These are phyloP conservation scores for Wickerhamiella pararugosa DNA, from an alignment of 1,139 yeast species.

Conservation along the genomic window DNA sequence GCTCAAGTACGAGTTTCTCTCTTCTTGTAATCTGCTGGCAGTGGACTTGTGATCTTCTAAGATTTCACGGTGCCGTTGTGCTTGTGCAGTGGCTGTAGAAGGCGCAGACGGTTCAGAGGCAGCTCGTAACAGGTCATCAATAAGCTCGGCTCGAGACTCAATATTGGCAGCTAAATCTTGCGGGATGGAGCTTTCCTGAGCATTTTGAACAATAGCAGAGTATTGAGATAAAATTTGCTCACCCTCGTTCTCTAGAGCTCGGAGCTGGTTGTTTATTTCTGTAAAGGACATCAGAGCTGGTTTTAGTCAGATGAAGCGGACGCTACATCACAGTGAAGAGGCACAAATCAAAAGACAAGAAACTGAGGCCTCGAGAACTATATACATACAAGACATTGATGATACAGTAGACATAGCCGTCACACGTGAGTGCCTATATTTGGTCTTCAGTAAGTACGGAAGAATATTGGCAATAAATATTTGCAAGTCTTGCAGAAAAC, in stretches of 20 bases:
- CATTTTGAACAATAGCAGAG: constrained; percentile 7
- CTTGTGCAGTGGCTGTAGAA: constrained; percentile 66
- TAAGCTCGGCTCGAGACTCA: constrained; percentile 28
- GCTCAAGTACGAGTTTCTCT: constrained; percentile 61
- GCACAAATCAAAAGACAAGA: no score
- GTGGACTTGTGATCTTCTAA: constrained; percentile 55
- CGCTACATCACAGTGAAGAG: no score
- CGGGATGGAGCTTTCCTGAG: constrained; percentile 7
- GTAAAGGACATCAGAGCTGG: constrained; percentile 7
- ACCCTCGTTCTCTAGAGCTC: constrained; percentile 13
- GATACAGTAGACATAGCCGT: no score
- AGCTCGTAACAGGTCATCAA: constrained; percentile 26
- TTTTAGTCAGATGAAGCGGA: no score
- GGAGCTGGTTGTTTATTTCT: constrained; percentile 8
- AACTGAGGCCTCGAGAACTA: no score
- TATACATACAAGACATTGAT: no score
- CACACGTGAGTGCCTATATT: no score
- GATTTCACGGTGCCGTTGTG: constrained; percentile 68
- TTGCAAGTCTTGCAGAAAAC: no score
- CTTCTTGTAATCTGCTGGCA: constrained; percentile 41
- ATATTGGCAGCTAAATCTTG: constrained; percentile 31
- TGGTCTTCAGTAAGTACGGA: no score
- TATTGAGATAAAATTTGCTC: constrained; percentile 13
- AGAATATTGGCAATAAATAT: no score
- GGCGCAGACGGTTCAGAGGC: constrained; percentile 42